Conservation (phyloP, 768 basidiomycete species). For the Leccinellum albellum region DNA sequence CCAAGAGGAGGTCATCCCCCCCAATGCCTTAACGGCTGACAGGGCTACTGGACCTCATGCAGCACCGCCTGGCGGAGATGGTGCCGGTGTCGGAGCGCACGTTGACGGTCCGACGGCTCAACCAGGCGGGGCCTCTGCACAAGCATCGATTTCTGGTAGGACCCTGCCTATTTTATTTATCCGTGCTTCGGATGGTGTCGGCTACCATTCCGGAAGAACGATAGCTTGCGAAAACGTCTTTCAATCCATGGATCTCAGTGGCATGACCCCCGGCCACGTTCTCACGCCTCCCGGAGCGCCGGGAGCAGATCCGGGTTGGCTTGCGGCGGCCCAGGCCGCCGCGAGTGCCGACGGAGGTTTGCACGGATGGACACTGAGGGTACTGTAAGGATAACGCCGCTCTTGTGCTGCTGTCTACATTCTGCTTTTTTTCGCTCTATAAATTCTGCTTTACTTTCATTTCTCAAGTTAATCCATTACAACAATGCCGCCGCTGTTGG, state of each 20-base stretch:
- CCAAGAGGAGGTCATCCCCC: constrained; percentile 61
- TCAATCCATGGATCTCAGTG: constrained; percentile 60
- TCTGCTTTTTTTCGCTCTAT: constrained; percentile 27
- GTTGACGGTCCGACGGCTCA: constrained; percentile 26
- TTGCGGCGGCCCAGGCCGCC: constrained; percentile 70
- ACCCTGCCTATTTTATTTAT: constrained; percentile 80
- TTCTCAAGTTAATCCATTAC: constrained; percentile 5
- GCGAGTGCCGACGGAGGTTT: constrained; percentile 62
- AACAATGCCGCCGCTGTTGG: constrained; percentile 5
- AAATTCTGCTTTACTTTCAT: constrained; percentile 19
- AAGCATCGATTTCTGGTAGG: constrained; percentile 58
- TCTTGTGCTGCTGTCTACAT: constrained; percentile 24
- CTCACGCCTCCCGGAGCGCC: constrained; percentile 41
- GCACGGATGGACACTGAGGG: constrained; percentile 76
- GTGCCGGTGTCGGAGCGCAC: constrained; percentile 24
- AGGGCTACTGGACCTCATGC: constrained; percentile 37
- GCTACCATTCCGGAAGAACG: constrained; percentile 83
- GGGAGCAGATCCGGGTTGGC: constrained; percentile 61
- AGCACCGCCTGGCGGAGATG: constrained; percentile 24
- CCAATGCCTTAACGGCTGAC: constrained; percentile 33
- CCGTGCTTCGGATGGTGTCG: constrained; percentile 77
- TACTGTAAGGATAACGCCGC: constrained; percentile 49
- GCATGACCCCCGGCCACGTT: constrained; percentile 42
- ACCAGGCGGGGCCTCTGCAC: constrained; percentile 27
- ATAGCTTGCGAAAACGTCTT: constrained; percentile 82